Evolutionary conservation across 192 early-diverging fungal species (phyloP).

Genomic region (Endogone sp.): DNA sequence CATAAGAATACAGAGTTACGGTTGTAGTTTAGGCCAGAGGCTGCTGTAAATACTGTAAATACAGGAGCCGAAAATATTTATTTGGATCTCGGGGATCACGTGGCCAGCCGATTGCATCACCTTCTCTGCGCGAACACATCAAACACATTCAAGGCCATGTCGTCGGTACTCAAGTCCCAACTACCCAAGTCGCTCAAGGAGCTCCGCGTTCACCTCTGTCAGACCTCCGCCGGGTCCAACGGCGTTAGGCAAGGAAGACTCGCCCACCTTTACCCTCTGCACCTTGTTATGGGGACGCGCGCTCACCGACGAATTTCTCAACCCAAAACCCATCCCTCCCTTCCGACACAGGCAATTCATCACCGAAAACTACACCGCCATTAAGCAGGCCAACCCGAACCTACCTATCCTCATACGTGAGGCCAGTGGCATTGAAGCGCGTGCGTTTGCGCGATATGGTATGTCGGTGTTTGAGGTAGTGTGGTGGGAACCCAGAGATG

Average conservation of each 20-base stretch:
- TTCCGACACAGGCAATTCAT: slow-evolving; percentile 73
- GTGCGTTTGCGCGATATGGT: slow-evolving; percentile 91
- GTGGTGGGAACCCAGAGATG: background rate
- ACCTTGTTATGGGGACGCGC: slow-evolving; percentile 1
- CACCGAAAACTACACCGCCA: slow-evolving; percentile 68
- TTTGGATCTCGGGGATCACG: too few species aligned
- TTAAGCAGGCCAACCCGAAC: slow-evolving; percentile 84
- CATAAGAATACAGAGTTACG: too few species aligned
- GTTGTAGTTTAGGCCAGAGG: too few species aligned
- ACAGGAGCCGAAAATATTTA: too few species aligned
- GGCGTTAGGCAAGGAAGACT: slow-evolving; percentile 65
- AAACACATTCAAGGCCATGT: too few species aligned
- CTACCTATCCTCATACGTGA: slow-evolving; percentile 92
- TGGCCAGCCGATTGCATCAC: too few species aligned
- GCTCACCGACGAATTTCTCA: background rate
- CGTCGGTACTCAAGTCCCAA: slow-evolving; percentile 29
- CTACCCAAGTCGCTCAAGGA: slow-evolving; percentile 76
- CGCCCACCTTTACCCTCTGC: background rate
- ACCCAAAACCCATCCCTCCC: background rate
- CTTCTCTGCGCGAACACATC: too few species aligned
- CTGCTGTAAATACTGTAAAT: too few species aligned
- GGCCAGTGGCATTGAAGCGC: slow-evolving; percentile 76
- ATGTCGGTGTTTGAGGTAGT: slow-evolving; percentile 13
- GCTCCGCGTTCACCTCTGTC: slow-evolving; percentile 88
- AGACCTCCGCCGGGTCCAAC: slow-evolving; percentile 69